Evolutionary conservation across 164 flowering plant genomes (phyloP), one percentile per base, ranked within the genome.

Genomic region (Brasenia schreberi): DNA sequence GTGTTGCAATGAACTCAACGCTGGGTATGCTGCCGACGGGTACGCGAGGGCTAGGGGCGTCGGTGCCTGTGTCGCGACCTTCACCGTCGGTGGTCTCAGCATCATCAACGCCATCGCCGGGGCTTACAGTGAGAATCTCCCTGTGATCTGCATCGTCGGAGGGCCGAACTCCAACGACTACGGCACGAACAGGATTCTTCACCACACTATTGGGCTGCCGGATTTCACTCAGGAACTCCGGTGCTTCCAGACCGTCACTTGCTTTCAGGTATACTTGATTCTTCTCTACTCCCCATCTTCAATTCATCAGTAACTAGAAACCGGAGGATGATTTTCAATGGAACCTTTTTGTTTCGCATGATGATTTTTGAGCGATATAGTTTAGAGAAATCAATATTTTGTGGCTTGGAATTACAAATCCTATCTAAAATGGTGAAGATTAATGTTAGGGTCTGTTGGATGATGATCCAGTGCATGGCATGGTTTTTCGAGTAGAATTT

Each of bases 1-100:
- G 66, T 89, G 96, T 83, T 92, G 98, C 67, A 92, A 92, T 77
- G 98, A 92, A 80, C 96, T 92, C 52, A 92, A 92, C 71, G 98
- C 98, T 27, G 96, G 98, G 0, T 92, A 92, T 66, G 98, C 98
- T 5, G 98, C 98, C 2, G 98, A 92, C 53, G 96, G 96, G 23
- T 92, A 83, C 75, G 96, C 96, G 0, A 76, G 98, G 39, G 75
- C 82, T 0, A 83, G 90, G 4, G 96, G 98, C 10, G 93, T 88
- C 61, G 95, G 95, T 5, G 95, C 95, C 5, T 92, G 98, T 53
- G 98, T 81, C 23, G 98, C 88, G 16, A 92, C 98, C 14, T 92
- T 92, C 77, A 88, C 96, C 19, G 98, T 92, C 53, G 98, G 98
- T 1, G 96, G 98, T 0, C 79, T 92, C 12, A 88, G 95, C 65